phyloP scores from a whole-genome alignment of 1,284 basidiomycete species.

The Mycena citricolor region DNA sequence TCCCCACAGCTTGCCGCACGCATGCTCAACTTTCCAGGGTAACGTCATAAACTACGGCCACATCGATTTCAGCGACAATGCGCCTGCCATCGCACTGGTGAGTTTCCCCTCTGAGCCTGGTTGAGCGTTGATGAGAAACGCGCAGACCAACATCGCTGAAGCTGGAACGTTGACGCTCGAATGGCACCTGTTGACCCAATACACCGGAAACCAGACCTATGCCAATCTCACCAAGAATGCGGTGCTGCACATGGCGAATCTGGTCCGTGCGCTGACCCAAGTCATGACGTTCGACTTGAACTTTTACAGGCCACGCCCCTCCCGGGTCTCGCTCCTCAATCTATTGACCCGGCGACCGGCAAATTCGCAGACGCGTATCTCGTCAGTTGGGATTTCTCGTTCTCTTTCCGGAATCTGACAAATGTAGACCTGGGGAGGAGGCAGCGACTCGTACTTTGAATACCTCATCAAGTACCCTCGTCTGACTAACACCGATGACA shows the following conservation, averaged over 20 bases:
- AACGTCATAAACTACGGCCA: constrained; percentile 10
- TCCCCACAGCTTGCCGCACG: no score
- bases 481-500: constrained; percentile 63
- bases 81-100: neutral
- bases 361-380: constrained; percentile 55
- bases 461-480: constrained; percentile 75
- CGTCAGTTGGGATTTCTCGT: constrained; percentile 33
- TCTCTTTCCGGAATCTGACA: no score
- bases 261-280: no score
- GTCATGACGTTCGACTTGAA: no score
- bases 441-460: constrained; percentile 63
- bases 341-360: constrained; percentile 57
- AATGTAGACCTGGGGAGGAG: constrained; percentile 62
- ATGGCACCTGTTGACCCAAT: neutral
- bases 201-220: constrained; percentile 2
- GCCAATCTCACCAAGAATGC: neutral
- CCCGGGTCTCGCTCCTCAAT: constrained; percentile 53
- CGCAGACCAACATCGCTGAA: constrained; percentile 5
- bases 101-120: no score
- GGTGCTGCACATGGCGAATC: neutral
- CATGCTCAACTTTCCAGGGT: constrained; percentile 1
- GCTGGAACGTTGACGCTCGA: constrained; percentile 3
- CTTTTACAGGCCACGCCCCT: neutral
- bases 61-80: constrained; percentile 14
- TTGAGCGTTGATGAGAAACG: no score